Evolutionary conservation across 108 stramenopile species (phyloP).

Genomic region (Epithemia pelagica): DNA sequence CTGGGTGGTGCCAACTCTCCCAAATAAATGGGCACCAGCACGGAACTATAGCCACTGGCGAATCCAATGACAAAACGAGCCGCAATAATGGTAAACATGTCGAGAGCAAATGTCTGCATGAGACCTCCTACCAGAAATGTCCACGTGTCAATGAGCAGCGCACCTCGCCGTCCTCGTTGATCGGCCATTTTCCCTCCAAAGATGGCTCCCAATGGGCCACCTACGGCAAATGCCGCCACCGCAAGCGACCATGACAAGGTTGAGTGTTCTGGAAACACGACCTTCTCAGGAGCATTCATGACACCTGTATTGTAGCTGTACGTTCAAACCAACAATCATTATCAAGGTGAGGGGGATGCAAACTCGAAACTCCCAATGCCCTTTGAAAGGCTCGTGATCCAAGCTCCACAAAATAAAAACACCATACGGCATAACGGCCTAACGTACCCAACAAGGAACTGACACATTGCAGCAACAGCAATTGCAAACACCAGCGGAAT

Average conservation of each 20-base stretch:
- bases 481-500: constrained; percentile 80
- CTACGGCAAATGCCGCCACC: constrained; percentile 73
- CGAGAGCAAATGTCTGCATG: constrained; percentile 60
- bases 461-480: constrained; percentile 49
- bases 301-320: constrained; percentile 43
- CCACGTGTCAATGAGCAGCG: constrained; percentile 67
- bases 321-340: constrained; percentile 13
- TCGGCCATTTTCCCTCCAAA: constrained; percentile 68
- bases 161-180: constrained; percentile 61
- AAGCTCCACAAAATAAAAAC: too few species aligned
- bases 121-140: constrained; percentile 72
- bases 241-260: constrained; percentile 74
- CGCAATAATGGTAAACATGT: constrained; percentile 65
- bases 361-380: too few species aligned
- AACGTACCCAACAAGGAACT: constrained; percentile 70
- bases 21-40: constrained; percentile 93
- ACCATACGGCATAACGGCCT: too few species aligned
- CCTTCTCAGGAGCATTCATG: constrained; percentile 79
- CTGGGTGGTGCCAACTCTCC: constrained; percentile 91
- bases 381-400: too few species aligned
- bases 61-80: constrained; percentile 89
- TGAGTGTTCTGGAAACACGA: constrained; percentile 78
- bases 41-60: constrained; percentile 81
- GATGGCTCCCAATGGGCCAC: constrained; percentile 74
- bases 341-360: neutral